phyloP scores from a whole-genome alignment of 495 filamentous ascomycete genomes.

The Schizothecium vesticola region DNA sequence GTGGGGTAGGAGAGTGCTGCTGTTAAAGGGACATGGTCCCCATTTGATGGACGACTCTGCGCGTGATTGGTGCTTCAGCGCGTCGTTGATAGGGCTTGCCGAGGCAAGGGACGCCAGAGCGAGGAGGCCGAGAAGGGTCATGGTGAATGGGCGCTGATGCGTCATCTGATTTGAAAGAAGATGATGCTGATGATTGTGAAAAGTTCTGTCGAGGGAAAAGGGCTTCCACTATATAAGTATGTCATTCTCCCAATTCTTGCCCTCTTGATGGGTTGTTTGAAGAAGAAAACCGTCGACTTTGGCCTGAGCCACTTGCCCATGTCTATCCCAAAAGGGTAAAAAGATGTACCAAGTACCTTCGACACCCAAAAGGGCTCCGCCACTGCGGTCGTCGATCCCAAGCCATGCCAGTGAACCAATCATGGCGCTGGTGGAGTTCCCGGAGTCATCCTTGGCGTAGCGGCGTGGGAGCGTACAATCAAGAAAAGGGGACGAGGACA shows the following conservation, averaged over 20 bases:
- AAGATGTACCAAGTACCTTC: no score
- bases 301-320: background rate
- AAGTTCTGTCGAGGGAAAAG: background rate
- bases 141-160: background rate
- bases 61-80: background rate
- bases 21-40: background rate
- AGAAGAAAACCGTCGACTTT: background rate
- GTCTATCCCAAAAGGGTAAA: background rate
- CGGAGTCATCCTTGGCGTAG: background rate
- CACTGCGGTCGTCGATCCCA: background rate
- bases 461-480: background rate
- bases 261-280: background rate
- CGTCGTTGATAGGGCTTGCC: background rate
- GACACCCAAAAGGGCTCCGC: no score
- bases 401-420: background rate
- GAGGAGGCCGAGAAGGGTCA: background rate
- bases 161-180: background rate
- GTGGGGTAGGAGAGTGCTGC: slow-evolving; percentile 3
- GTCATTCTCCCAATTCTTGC: background rate
- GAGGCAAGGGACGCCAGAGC: background rate
- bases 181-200: background rate
- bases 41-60: background rate
- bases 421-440: background rate
- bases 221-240: background rate
- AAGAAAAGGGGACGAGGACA: background rate